Evolutionary conservation across 768 basidiomycete species (phyloP).

Genomic region (Infundibulicybe gibba): DNA sequence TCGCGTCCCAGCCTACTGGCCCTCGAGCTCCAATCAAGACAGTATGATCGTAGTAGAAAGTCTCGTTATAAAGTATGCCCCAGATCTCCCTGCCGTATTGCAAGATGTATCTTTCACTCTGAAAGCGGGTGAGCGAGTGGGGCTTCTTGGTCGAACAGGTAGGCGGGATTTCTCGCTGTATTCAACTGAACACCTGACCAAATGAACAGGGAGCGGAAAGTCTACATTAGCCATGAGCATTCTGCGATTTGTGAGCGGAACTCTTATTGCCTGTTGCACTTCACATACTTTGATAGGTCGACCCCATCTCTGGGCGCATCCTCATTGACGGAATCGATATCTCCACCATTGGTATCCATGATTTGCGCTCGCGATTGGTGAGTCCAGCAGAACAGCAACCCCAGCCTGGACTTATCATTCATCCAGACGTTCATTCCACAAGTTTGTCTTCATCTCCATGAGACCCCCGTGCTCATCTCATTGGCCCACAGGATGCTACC

Average conservation of each 20-base stretch:
- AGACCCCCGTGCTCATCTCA: not conserved
- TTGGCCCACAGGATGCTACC: too few relatives aligned
- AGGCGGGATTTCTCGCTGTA: conserved; percentile 7
- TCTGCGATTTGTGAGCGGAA: conserved; percentile 73
- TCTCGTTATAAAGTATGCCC: conserved; percentile 77
- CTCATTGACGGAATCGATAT: too few relatives aligned
- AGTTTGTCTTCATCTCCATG: conserved; percentile 11
- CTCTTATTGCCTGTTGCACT: not conserved
- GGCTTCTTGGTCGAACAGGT: conserved; percentile 80
- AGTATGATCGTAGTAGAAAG: conserved; percentile 68
- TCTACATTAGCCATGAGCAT: conserved; percentile 86
- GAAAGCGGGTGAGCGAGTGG: too few relatives aligned
- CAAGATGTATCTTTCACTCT: too few relatives aligned
- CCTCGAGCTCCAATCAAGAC: too few relatives aligned
- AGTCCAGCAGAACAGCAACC: conserved; percentile 1
- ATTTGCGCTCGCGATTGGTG: too few relatives aligned
- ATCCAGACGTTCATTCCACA: conserved; percentile 76
- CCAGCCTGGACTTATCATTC: not conserved
- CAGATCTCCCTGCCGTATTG: too few relatives aligned
- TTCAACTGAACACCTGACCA: too few relatives aligned
- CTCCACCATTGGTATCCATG: too few relatives aligned
- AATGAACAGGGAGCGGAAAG: conserved; percentile 74
- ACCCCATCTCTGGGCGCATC: too few relatives aligned
- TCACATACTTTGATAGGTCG: too few relatives aligned
- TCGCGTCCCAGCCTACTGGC: too few relatives aligned